Base-by-base conservation (phyloP, 2,329 filamentous ascomycete genomes). In the Diaporthe humulicola region DNA sequence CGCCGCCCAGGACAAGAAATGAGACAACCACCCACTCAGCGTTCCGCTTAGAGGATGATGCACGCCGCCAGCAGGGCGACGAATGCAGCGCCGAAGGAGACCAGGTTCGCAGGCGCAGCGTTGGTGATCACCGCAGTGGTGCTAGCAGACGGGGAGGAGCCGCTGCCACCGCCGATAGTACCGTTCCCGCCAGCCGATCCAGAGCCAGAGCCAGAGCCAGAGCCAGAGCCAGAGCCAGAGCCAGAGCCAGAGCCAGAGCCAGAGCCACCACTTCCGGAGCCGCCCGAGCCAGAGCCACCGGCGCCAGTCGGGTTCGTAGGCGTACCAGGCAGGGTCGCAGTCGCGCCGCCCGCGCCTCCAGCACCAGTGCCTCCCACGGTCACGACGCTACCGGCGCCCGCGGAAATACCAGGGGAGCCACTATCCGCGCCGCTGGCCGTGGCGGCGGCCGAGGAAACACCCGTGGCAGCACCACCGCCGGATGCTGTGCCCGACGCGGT, bases 361-460 rank as follows among this genome's bases (percentile, higher is more conserved):
- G n/a, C 36, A 10, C n/a, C 67, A 2, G 52, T 48, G 2, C 45
- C 42, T 4, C 28, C 14, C 19, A 61, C 57, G 33, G 57, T 72
- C 42, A 54, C 70, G 28, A 54, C 70, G 33, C 70, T 72, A 33
- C 70, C 71, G 50, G 73, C 64, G 12, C 74, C 74, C 33, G 38
- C 73, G 52, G 74, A 70, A n/a, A 75, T 67, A 52, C 70, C 75
- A 61, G 75, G 70, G 22, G 70, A 72, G 3, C 70, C 67, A n/a
- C 58, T 42, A 8, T 70, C 73, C 8, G 40, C 58, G 48, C 58
- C 69, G 25, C 54, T 66, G 12, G 40, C 73, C 14, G 74, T 48
- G 3, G 71, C 56, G n/a, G 40, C 45, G 6, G 64, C 58, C 8
- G 66, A 56, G 17, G 72, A 70, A 9, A 75, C 25, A 19, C 28